phyloP scores from a whole-genome alignment of 1,284 basidiomycete species.

The Ganoderma meredithae region DNA sequence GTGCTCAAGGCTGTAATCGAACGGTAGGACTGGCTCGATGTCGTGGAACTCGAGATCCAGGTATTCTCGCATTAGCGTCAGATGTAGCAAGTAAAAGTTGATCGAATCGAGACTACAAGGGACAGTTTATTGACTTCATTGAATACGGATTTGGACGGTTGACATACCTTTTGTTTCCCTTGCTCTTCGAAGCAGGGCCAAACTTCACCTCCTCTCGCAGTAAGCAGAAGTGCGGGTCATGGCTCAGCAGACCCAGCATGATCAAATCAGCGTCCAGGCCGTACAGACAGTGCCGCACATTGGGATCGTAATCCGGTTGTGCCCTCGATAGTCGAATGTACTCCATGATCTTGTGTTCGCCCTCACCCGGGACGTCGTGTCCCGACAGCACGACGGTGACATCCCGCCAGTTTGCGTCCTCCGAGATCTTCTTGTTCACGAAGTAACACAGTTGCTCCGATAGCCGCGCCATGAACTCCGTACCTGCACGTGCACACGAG shows the following conservation, averaged over 20 bases:
- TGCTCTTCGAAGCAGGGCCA: slow-evolving; percentile 82
- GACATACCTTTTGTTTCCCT: slow-evolving; percentile 72
- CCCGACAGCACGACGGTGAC: slow-evolving; percentile 96
- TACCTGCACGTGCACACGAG: slow-evolving; percentile 61
- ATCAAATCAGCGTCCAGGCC: slow-evolving; percentile 98
- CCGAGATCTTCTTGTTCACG: slow-evolving; percentile 95
- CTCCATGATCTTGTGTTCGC: slow-evolving; percentile 99
- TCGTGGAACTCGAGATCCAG: slow-evolving; percentile 93
- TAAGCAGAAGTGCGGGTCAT: slow-evolving; percentile 98
- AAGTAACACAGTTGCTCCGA: slow-evolving; percentile 96
- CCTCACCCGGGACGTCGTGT: slow-evolving; percentile 99
- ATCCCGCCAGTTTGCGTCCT: slow-evolving; percentile 93
- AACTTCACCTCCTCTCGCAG: slow-evolving; percentile 99
- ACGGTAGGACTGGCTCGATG: slow-evolving; percentile 65
- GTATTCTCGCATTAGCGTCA: slow-evolving; percentile 96
- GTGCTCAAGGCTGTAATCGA: slow-evolving; percentile 86
- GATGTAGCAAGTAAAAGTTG: slow-evolving; percentile 95
- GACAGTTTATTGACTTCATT: slow-evolving; percentile 2
- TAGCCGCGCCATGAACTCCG: slow-evolving; percentile 92
- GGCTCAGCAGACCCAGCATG: slow-evolving; percentile 96
- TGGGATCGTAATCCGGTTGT: slow-evolving; percentile 94
- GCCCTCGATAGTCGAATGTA: slow-evolving; percentile 96
- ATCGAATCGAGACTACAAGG: slow-evolving; percentile 77
- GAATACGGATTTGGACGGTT: not conserved
- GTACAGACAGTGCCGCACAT: slow-evolving; percentile 96